Evolutionary conservation across 257 asterid genomes (phyloP).

Genomic region (Solanum peruvianum): DNA sequence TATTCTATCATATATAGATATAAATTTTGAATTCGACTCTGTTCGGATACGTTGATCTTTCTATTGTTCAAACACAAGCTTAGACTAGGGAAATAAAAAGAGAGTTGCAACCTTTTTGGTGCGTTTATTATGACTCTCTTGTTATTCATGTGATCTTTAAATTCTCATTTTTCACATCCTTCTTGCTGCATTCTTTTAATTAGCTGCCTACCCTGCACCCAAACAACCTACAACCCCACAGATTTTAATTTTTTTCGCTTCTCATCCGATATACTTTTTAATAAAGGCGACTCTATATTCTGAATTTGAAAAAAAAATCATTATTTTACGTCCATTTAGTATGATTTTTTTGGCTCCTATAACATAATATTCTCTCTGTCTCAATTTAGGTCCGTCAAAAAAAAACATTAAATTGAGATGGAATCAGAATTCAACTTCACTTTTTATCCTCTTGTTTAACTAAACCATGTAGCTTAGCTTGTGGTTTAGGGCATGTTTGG

Average conservation of each 20-base stretch:
- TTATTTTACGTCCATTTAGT: not conserved
- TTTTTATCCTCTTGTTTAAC: not conserved
- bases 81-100: not conserved
- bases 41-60: not conserved
- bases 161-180: not conserved
- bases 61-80: not conserved
- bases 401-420: not conserved
- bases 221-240: not conserved
- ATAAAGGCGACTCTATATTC: fast-evolving
- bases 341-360: not conserved
- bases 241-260: not conserved
- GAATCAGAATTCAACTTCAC: not conserved
- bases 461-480: not conserved
- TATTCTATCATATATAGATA: not conserved
- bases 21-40: not conserved
- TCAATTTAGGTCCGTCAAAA: not conserved
- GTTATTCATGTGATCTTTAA: not conserved
- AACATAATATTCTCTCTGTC: not conserved
- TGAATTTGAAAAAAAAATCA: not conserved
- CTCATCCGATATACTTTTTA: not conserved
- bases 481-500: not conserved
- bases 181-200: not conserved
- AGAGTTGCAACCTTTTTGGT: not conserved
- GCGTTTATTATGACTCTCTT: not conserved
- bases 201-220: not conserved